Evolutionary conservation across 257 asterid genomes (phyloP).

Genomic region (Coffea canephora): DNA sequence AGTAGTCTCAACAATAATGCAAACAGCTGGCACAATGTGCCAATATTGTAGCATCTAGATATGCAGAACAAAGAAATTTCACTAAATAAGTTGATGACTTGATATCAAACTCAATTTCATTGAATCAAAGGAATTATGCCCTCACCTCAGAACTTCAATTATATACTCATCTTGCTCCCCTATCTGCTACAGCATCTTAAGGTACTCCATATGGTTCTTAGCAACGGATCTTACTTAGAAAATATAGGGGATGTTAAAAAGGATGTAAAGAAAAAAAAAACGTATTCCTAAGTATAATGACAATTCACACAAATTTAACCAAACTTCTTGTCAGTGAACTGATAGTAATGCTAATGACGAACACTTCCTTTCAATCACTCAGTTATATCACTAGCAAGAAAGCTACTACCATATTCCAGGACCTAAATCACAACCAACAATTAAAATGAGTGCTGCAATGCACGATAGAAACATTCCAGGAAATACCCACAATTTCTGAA

Average conservation of each 20-base stretch:
- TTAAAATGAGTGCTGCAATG: background rate
- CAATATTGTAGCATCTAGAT: background rate
- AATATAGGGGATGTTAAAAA: background rate
- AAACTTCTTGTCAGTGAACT: too few relatives aligned
- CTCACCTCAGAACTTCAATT: background rate
- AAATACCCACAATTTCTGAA: background rate
- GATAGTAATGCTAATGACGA: too few relatives aligned
- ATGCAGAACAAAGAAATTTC: background rate
- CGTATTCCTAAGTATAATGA: too few relatives aligned
- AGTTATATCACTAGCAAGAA: too few relatives aligned
- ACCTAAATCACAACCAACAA: background rate
- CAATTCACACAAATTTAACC: too few relatives aligned
- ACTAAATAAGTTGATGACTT: background rate
- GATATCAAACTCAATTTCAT: background rate
- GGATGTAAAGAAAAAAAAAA: too few relatives aligned
- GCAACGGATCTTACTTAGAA: background rate
- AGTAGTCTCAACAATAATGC: background rate
- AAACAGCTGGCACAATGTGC: background rate
- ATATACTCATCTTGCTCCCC: background rate
- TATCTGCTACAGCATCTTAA: background rate
- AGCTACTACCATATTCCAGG: too few relatives aligned
- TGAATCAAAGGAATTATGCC: background rate
- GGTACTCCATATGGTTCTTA: background rate
- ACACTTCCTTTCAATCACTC: too few relatives aligned
- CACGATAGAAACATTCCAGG: background rate